phyloP scores from a whole-genome alignment of 805 yeast species.

The Kuraishia floccosa region DNA sequence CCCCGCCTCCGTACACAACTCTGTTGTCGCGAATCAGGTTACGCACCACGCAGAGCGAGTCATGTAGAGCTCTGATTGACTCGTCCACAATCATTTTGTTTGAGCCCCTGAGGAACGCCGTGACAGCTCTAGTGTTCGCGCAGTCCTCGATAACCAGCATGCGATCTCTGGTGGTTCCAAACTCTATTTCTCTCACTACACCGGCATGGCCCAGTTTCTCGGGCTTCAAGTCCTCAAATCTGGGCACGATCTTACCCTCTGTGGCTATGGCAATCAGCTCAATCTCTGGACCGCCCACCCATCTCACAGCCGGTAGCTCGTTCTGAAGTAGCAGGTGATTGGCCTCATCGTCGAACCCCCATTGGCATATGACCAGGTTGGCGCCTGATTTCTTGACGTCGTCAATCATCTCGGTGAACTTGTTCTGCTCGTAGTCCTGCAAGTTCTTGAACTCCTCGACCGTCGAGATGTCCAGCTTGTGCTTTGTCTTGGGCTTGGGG shows the following conservation, averaged over 20 bases:
- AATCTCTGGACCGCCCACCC: constrained; percentile 98
- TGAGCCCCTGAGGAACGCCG: constrained; percentile 90
- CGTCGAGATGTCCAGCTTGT: constrained; percentile 84
- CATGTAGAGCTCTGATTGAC: constrained; percentile 92
- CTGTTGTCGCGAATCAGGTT: constrained; percentile 85
- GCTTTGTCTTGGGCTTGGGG: constrained; percentile 98
- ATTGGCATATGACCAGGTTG: constrained; percentile 92
- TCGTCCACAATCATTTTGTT: constrained; percentile 98
- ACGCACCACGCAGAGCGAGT: constrained; percentile 94
- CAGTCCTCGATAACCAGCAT: constrained; percentile 93
- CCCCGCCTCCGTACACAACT: constrained; percentile 99
- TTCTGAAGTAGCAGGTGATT: constrained; percentile 84
- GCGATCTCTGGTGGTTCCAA: constrained; percentile 94
- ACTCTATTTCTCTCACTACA: constrained; percentile 72
- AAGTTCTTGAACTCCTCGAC: constrained; percentile 89
- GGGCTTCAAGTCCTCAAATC: constrained; percentile 82
- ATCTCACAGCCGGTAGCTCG: constrained; percentile 89
- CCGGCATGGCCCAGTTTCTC: constrained; percentile 88
- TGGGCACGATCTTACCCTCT: constrained; percentile 91
- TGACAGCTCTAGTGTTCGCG: constrained; percentile 78
- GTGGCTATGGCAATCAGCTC: constrained; percentile 97
- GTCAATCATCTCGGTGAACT: constrained; percentile 84
- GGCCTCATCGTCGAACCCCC: constrained; percentile 99
- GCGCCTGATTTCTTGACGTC: constrained; percentile 86
- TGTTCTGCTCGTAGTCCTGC: constrained; percentile 86